These are phyloP conservation scores for Gymnopilus junonius DNA, from an alignment of 768 basidiomycete genomes.

Conservation along the genomic window DNA sequence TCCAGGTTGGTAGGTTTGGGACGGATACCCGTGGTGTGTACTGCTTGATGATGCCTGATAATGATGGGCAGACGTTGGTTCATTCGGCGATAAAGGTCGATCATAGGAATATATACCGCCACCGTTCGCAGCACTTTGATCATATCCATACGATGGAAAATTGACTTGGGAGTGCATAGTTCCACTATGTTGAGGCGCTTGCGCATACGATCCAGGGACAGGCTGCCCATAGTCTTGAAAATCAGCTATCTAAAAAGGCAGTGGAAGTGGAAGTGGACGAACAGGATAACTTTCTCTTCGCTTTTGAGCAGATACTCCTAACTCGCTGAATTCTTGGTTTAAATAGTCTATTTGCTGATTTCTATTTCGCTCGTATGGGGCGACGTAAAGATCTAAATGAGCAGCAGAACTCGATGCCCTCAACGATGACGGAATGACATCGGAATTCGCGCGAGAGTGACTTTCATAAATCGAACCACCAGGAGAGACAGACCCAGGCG, in stretches of 20 bases:
- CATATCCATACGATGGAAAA: constrained; percentile 39
- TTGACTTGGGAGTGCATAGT: constrained; percentile 34
- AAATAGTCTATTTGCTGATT: constrained; percentile 54
- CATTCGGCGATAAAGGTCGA: constrained; percentile 37
- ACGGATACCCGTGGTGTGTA: constrained; percentile 32
- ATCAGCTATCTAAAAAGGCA: neutral
- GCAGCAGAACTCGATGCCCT: constrained; percentile 65
- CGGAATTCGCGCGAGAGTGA: constrained; percentile 46
- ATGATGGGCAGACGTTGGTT: constrained; percentile 32
- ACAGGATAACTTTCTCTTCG: constrained; percentile 67
- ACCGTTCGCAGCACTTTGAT: constrained; percentile 40
- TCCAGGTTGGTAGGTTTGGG: constrained; percentile 43
- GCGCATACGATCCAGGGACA: constrained; percentile 38
- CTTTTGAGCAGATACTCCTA: constrained; percentile 52
- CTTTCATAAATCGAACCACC: constrained; percentile 37
- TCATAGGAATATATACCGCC: constrained; percentile 44
- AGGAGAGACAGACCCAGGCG: constrained; percentile 31
- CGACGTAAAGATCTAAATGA: constrained; percentile 70
- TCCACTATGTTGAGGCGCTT: constrained; percentile 38
- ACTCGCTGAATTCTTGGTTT: constrained; percentile 68
- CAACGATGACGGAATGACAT: constrained; percentile 64
- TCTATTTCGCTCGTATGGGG: constrained; percentile 66
- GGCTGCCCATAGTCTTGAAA: constrained; percentile 26
- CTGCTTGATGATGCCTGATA: constrained; percentile 30
- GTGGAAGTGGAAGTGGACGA: constrained; percentile 6